A percentile compares a stretch with the other conserved stretches of the same genome.
phyloP scores from a whole-genome alignment of 352 stramenopile species.

The Phytophthora ohioensis region DNA sequence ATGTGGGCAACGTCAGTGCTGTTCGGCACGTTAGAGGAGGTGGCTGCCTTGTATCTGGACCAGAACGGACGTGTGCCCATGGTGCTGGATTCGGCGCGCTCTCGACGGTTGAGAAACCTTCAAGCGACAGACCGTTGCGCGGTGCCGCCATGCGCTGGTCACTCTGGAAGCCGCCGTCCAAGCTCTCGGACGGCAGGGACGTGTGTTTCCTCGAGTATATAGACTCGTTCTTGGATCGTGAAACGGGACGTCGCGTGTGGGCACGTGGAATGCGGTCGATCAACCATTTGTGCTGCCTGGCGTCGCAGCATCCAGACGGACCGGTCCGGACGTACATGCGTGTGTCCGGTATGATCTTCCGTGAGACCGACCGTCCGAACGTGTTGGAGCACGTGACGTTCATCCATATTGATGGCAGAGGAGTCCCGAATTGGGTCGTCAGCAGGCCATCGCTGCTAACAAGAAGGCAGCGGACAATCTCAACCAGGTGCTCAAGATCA shows the following conservation, averaged over 20 bases:
- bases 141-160: slow-evolving; percentile 65
- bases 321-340: slow-evolving; percentile 62
- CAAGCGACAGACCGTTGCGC: slow-evolving; percentile 51
- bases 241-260: slow-evolving; percentile 68
- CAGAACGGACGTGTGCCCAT: slow-evolving; percentile 54
- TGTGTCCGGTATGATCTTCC: slow-evolving; percentile 66
- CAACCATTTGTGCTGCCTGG: slow-evolving; percentile 66
- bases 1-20: slow-evolving; percentile 67
- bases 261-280: slow-evolving; percentile 72
- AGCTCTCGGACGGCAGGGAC: slow-evolving; percentile 61
- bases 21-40: slow-evolving; percentile 67
- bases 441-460: slow-evolving; percentile 50
- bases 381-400: slow-evolving; percentile 68
- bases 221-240: slow-evolving; percentile 71
- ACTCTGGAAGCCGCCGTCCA: slow-evolving; percentile 62
- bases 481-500: slow-evolving; percentile 75
- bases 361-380: slow-evolving; percentile 63
- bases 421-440: slow-evolving; percentile 57
- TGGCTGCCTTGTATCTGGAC: slow-evolving; percentile 65
- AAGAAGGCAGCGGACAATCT: slow-evolving; percentile 62
- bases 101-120: slow-evolving; percentile 54
- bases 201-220: slow-evolving; percentile 72
- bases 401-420: slow-evolving; percentile 59
- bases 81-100: slow-evolving; percentile 54
- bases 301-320: slow-evolving; percentile 63